These are phyloP conservation scores for Lactuca sativa DNA, from an alignment of 129 eudicot genomes.

Conservation along the genomic window DNA sequence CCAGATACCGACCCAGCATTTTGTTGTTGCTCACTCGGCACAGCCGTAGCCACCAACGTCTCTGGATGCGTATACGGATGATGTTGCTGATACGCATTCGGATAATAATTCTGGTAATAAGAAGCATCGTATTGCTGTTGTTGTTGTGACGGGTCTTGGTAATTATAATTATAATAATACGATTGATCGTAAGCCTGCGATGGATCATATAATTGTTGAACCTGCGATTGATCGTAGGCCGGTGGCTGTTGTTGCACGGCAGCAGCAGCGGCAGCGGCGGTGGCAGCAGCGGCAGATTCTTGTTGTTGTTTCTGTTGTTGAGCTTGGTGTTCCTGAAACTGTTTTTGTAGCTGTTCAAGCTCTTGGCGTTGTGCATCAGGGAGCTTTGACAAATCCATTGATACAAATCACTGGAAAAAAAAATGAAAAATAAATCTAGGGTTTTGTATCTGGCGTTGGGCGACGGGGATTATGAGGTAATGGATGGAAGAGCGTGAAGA, in stretches of 20 bases:
- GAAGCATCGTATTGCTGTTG: slow-evolving; percentile 30
- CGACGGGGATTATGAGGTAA: slow-evolving; percentile 1
- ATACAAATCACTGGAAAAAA: background rate
- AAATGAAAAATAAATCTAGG: slow-evolving; percentile 15
- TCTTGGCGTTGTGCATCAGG: slow-evolving; percentile 43
- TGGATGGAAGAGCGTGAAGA: background rate
- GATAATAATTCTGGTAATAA: slow-evolving; percentile 24
- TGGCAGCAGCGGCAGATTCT: slow-evolving; percentile 7
- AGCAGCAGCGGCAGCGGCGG: slow-evolving; percentile 5
- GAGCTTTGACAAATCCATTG: slow-evolving; percentile 38
- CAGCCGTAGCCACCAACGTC: slow-evolving; percentile 2
- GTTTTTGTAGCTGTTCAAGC: slow-evolving; percentile 38
- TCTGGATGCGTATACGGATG: slow-evolving; percentile 25
- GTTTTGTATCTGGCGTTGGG: background rate
- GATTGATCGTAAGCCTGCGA: slow-evolving; percentile 27
- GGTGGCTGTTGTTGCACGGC: slow-evolving; percentile 26
- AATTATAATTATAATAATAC: slow-evolving; percentile 31
- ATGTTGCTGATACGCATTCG: slow-evolving; percentile 34
- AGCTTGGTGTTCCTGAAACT: slow-evolving; percentile 45
- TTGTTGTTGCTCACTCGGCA: slow-evolving; percentile 16
- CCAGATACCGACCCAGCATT: slow-evolving; percentile 16
- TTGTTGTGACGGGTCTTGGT: slow-evolving; percentile 30
- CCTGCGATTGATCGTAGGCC: slow-evolving; percentile 20
- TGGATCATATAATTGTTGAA: slow-evolving; percentile 26
- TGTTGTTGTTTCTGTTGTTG: slow-evolving; percentile 27